These are phyloP conservation scores for Candida frijolesensis DNA, from an alignment of 1,139 yeast genomes.

Conservation along the genomic window DNA sequence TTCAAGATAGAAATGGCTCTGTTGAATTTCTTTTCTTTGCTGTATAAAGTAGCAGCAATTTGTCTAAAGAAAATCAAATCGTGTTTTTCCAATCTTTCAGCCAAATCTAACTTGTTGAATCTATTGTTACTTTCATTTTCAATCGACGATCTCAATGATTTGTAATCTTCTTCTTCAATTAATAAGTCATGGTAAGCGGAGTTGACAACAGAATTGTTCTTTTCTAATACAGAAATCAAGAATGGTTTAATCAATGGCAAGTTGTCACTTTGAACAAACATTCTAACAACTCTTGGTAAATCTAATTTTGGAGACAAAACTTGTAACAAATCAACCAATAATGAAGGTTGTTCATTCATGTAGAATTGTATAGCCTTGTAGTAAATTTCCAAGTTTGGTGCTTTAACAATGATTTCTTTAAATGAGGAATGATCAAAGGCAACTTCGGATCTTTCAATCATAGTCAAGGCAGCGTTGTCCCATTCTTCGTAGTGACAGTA, in stretches of 20 bases:
- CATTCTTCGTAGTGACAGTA: constrained; percentile 99
- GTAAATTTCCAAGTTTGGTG: constrained; percentile 93
- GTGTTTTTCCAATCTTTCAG: constrained; percentile 91
- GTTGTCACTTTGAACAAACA: constrained; percentile 94
- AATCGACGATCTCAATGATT: constrained; percentile 82
- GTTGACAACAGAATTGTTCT: constrained; percentile 89
- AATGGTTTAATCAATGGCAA: constrained; percentile 95
- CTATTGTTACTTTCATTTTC: constrained; percentile 80
- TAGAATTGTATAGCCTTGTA: constrained; percentile 96
- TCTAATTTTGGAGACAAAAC: constrained; percentile 91
- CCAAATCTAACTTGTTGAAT: constrained; percentile 89
- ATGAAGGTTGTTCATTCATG: constrained; percentile 87
- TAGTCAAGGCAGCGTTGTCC: constrained; percentile 98
- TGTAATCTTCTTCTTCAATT: constrained; percentile 96
- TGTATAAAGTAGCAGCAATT: constrained; percentile 90
- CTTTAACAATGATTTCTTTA: constrained; percentile 93
- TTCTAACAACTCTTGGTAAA: constrained; percentile 91
- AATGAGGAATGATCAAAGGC: constrained; percentile 93
- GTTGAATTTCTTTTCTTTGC: constrained; percentile 91
- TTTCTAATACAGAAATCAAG: constrained; percentile 85
- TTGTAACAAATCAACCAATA: constrained; percentile 81
- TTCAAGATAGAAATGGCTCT: constrained; percentile 88
- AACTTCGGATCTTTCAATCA: constrained; percentile 92
- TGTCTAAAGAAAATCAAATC: constrained; percentile 90
- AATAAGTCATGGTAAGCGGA: constrained; percentile 93